Evolutionary conservation across 2,329 filamentous ascomycete species (phyloP), one percentile per base, ranked within the genome.

Genomic region (Conoideocrella luteorostrata): DNA sequence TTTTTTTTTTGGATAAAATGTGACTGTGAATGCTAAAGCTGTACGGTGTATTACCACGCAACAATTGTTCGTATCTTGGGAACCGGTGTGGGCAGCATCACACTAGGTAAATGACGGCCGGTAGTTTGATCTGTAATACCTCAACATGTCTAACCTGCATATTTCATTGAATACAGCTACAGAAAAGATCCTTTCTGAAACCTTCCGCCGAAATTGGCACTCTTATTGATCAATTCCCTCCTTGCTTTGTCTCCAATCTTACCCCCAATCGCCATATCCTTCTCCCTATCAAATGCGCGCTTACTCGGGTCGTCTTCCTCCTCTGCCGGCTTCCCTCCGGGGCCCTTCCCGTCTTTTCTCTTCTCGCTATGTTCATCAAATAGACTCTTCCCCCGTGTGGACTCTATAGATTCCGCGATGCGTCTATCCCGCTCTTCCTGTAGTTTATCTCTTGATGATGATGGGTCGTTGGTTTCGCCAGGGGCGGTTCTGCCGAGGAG

Each of bases 221-320:
- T 86, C 59, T 85, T 84, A 52, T 78, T 84, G 47, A 96, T 62
- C 69, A 97, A 70, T 53, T 96, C 86, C 55, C 79, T 79, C 53
- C 84, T 79, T 68, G 95, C 82, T 28, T 82, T 74, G 51, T 81
- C 71, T 21, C 81, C 84, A 42, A 96, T 80, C 56, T 78, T 80
- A 15, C 80, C 78, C 7, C 84, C 83, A 3, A 87, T 68, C 30
- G 80, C 84, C 80, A 97, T 95, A 62, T 97, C 93, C 69, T 96
- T 97, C 63, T 96, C 88, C 50, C 82, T 77, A 66, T 96, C 88
- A 65, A 97, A 97, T 0, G 80, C 84, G 48, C 91, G 75, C 64
- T 86, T 84, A 63, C 88, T 95, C 1, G 93, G 91, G 60, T 97
- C 90, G 64, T 96, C 91, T 18, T 93, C 87, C 50, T 88, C 80